Base-by-base conservation (phyloP, 2,329 filamentous ascomycete species). In the Colletotrichum sp. region DNA sequence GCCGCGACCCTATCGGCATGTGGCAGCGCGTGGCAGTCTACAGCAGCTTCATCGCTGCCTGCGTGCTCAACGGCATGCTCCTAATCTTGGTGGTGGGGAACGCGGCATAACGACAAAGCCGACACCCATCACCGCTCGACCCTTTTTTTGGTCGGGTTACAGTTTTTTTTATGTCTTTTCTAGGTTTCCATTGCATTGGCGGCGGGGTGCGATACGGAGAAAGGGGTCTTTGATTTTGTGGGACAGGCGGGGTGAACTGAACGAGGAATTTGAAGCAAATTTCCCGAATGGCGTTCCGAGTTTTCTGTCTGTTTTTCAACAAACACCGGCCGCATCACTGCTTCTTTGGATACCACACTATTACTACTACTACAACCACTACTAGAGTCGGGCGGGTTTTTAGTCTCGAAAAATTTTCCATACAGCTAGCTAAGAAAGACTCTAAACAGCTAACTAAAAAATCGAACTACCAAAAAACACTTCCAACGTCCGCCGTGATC, bases 61-160 rank as follows among this genome's bases (percentile, higher is more conserved):
- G 86, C 70, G 77, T 86, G n/a, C 79, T 87, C 48, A 88, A 87
- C 78, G 86, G 84, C 69, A 87, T 88, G 84, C 78, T 88, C 52
- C 79, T 88, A 28, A 81, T 88, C 34, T 78, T 88, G 22, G 84
- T 88, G 26, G 81, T 87, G 57, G 85, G 83, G 44, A 86, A 85
- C 72, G 77, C 80, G 12, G 82, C 84, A 5, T 87, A 78, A 83
- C 13, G 28, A 10, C 28, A 44, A 8, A 30, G 34, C 39, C 24
- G 39, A 22, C 22, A 28, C n/a, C 18, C 63, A 66, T 16, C 26
- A 66, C 16, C 72, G n/a, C 57, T 57, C 57, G 34, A 18, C 22
- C 24, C 55, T 62, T 57, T 4, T 4, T 63, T 55, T 65, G 16
- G 22, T 15, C 64, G 44, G 65, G 34, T 30, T 22, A 55, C 39